Conservation (phyloP, 495 filamentous ascomycete species). For the Staphylotrichum longicolle region DNA sequence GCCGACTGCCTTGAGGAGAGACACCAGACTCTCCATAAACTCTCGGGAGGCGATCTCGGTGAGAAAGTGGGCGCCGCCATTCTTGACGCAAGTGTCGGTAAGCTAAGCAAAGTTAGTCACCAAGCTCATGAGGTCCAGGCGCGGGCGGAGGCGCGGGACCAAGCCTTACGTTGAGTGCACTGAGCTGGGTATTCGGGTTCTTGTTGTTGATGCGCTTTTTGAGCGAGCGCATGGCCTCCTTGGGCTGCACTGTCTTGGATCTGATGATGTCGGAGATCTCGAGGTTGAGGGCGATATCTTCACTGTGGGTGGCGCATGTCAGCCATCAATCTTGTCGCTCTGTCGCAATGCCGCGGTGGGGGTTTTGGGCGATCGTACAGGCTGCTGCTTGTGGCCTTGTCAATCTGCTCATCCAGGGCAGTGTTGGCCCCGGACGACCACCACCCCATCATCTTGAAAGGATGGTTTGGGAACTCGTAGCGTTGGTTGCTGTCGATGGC, state of each 20-base stretch:
- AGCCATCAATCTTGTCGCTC: slow-evolving; percentile 13
- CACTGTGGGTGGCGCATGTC: slow-evolving; percentile 50
- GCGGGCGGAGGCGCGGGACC: neutral
- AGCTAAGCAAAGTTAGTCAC: slow-evolving; percentile 47
- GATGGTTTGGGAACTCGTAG: no score
- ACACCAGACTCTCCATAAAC: slow-evolving; percentile 96
- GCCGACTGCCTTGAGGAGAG: slow-evolving; percentile 76
- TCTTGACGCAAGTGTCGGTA: slow-evolving; percentile 98
- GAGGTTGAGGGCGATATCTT: slow-evolving; percentile 94
- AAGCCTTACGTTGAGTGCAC: slow-evolving; percentile 74
- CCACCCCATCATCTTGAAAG: slow-evolving; percentile 75
- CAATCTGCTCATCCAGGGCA: slow-evolving; percentile 93
- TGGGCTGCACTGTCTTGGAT: slow-evolving; percentile 93
- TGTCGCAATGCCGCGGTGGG: neutral
- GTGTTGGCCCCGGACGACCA: slow-evolving; percentile 74
- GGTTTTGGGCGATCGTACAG: slow-evolving; percentile 55
- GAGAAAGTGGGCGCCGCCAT: slow-evolving; percentile 95
- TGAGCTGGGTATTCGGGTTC: slow-evolving; percentile 94
- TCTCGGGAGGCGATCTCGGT: slow-evolving; percentile 92
- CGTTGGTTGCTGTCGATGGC: neutral
- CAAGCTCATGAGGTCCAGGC: slow-evolving; percentile 1
- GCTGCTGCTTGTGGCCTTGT: slow-evolving; percentile 88
- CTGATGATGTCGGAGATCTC: slow-evolving; percentile 96
- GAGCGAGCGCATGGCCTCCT: slow-evolving; percentile 94
- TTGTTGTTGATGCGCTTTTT: slow-evolving; percentile 91